Evolutionary conservation across 257 asterid genomes (phyloP).

Genomic region (Scutellaria baicalensis): DNA sequence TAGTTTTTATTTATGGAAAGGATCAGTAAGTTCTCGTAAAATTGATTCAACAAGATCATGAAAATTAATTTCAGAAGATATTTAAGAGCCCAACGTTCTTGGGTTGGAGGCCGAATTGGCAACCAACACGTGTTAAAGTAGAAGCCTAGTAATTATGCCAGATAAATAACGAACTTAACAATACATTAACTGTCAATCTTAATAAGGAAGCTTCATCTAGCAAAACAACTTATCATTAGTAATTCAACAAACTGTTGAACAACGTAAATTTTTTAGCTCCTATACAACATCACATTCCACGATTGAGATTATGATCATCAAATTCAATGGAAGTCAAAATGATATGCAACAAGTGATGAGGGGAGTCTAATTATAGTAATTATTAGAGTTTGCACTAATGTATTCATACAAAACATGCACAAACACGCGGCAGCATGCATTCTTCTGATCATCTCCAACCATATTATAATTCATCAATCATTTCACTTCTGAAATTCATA

Average conservation of each 20-base stretch:
- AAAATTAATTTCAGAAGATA: neutral
- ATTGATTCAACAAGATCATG: neutral
- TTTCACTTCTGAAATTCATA: neutral
- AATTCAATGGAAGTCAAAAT: neutral
- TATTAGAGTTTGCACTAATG: neutral
- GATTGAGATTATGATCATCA: conserved; percentile 2
- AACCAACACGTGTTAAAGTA: conserved; percentile 11
- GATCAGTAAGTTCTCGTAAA: neutral
- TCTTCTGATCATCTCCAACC: neutral
- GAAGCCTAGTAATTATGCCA: neutral
- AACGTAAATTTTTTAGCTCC: neutral
- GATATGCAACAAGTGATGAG: neutral
- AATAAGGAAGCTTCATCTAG: neutral
- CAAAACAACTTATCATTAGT: neutral
- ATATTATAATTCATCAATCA: neutral
- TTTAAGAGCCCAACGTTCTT: neutral
- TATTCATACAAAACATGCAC: neutral
- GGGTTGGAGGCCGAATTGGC: neutral
- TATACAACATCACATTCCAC: neutral
- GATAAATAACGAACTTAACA: neutral
- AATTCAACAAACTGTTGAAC: neutral
- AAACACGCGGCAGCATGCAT: conserved; percentile 9
- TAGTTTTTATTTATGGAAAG: neutral
- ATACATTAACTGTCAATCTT: conserved; percentile 1
- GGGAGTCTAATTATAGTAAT: neutral